phyloP scores from a whole-genome alignment of 805 yeast species.

The Schizosaccharomyces japonicus region DNA sequence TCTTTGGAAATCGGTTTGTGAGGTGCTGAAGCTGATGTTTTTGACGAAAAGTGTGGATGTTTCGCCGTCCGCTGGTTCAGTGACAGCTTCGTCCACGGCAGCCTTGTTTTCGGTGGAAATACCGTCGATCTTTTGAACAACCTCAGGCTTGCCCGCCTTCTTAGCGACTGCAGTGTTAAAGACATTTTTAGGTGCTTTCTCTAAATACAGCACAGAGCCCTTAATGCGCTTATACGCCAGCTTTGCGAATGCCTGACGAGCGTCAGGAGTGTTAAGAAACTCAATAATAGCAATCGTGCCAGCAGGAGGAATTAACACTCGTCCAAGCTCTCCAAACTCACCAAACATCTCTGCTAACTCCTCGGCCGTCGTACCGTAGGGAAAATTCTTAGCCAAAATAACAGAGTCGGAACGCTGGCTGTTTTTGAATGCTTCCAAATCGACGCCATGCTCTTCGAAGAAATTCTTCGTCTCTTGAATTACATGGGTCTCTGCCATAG shows the following conservation, averaged over 20 bases:
- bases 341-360: slow-evolving; percentile 67
- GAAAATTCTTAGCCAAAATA: slow-evolving; percentile 71
- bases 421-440: slow-evolving; percentile 43
- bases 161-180: slow-evolving; percentile 26
- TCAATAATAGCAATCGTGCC: slow-evolving; percentile 91
- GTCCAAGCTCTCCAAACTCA: slow-evolving; percentile 52
- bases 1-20: slow-evolving; percentile 29
- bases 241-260: slow-evolving; percentile 71
- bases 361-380: slow-evolving; percentile 57
- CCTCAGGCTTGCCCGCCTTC: slow-evolving; percentile 9
- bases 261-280: slow-evolving; percentile 57
- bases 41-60: slow-evolving; percentile 77
- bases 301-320: slow-evolving; percentile 82
- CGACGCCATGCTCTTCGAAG: slow-evolving; percentile 70
- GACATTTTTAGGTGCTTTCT: slow-evolving; percentile 74
- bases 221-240: slow-evolving; percentile 72
- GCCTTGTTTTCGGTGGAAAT: slow-evolving; percentile 8
- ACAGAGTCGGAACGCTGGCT: slow-evolving; percentile 53
- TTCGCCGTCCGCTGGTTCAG: slow-evolving; percentile 19
- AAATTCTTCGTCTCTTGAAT: slow-evolving; percentile 73
- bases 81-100: slow-evolving; percentile 18
- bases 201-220: slow-evolving; percentile 66
- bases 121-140: slow-evolving; percentile 10
- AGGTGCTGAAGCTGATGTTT: slow-evolving; percentile 71
- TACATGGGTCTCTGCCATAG: slow-evolving; percentile 89